Evolutionary conservation across 129 eudicot species (phyloP).

Genomic region (Daucus carota): DNA sequence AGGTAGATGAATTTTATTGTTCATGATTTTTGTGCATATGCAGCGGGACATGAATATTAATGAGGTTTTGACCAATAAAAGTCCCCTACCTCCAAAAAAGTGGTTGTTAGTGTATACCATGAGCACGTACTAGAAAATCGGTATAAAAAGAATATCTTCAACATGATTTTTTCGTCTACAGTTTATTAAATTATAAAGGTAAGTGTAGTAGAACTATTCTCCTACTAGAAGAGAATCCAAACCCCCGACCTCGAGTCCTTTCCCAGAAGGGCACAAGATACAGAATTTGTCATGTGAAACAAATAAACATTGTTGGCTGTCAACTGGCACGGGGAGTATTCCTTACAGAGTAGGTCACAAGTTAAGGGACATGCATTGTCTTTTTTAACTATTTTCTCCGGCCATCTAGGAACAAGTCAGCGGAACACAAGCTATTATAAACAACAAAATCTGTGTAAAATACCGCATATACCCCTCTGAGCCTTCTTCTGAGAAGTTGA

Average conservation of each 20-base stretch:
- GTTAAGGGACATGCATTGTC: conserved; percentile 6
- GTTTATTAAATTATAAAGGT: background rate
- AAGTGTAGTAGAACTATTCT: background rate
- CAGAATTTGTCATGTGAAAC: conserved; percentile 1
- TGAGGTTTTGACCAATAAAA: no score
- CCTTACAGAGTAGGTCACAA: background rate
- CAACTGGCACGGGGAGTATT: conserved; percentile 1
- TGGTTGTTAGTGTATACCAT: no score
- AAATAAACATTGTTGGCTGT: background rate
- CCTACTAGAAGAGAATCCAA: background rate
- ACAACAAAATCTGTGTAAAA: background rate
- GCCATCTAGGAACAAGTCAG: conserved; percentile 12
- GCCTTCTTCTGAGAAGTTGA: conserved; percentile 26
- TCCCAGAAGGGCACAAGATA: background rate
- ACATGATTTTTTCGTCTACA: background rate
- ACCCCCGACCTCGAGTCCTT: background rate
- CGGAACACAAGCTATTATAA: background rate
- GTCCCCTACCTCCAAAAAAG: no score
- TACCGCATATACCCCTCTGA: conserved; percentile 11
- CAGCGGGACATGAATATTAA: no score
- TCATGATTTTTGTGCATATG: no score
- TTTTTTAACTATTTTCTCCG: background rate
- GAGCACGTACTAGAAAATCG: no score
- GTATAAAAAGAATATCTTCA: no score
- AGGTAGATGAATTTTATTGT: no score